Evolutionary conservation across 768 basidiomycete genomes (phyloP).

Genomic region (Trametes sanguinea): DNA sequence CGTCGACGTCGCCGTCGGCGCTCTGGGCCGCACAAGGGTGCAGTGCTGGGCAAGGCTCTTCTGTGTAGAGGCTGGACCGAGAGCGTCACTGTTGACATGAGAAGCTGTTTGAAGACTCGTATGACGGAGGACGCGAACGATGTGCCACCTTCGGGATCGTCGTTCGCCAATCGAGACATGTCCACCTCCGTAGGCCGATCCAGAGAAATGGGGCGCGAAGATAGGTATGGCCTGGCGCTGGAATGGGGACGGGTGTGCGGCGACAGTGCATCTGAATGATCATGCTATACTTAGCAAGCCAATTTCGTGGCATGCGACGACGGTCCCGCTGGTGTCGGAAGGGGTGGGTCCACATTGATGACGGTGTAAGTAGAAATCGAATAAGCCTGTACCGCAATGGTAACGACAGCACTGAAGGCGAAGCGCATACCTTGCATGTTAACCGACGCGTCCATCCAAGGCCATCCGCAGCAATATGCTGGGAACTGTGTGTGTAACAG

Average conservation of each 20-base stretch:
- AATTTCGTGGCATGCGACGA: not conserved
- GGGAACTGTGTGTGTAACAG: not conserved
- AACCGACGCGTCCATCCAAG: not conserved
- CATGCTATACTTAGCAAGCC: not conserved
- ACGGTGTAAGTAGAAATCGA: conserved; percentile 9
- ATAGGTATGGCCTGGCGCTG: conserved; percentile 1
- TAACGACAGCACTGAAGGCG: not conserved
- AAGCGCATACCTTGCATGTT: conserved; percentile 8
- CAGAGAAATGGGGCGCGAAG: not conserved
- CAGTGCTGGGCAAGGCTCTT: not conserved
- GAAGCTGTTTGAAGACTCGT: not conserved
- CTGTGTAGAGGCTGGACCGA: not conserved
- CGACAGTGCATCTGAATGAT: not conserved
- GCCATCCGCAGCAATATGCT: conserved; percentile 8
- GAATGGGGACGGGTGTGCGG: not conserved
- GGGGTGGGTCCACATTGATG: conserved; percentile 17
- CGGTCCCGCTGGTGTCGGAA: not conserved
- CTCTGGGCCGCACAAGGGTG: not conserved
- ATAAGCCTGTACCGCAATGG: not conserved
- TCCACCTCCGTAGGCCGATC: not conserved
- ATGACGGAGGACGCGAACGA: not conserved
- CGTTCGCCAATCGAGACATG: not conserved
- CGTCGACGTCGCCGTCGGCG: too few relatives aligned
- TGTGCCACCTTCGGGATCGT: conserved; percentile 9
- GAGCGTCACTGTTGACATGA: not conserved